These are phyloP conservation scores for Sporisorium sorghi DNA, from an alignment of 1,284 basidiomycete species.

Conservation along the genomic window DNA sequence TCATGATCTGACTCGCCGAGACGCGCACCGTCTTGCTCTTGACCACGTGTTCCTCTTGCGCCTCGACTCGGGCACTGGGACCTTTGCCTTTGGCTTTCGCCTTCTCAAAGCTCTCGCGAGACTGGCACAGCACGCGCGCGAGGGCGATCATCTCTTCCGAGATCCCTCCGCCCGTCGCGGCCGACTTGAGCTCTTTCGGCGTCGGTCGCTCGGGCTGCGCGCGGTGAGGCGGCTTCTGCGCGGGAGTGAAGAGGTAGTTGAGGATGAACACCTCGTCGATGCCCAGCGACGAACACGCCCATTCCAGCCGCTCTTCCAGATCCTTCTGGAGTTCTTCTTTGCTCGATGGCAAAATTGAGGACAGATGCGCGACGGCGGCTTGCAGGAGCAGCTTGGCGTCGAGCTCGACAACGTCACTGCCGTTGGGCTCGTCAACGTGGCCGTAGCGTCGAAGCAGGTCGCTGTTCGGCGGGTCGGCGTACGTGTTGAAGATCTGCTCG, in stretches of 20 bases:
- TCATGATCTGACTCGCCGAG: slow-evolving; percentile 34
- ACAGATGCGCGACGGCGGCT: slow-evolving; percentile 28
- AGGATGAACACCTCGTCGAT: slow-evolving; percentile 64
- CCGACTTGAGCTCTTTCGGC: slow-evolving; percentile 44
- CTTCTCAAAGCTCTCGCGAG: slow-evolving; percentile 77
- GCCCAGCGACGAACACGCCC: slow-evolving; percentile 58
- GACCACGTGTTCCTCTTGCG: slow-evolving; percentile 48
- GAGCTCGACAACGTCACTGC: slow-evolving; percentile 87
- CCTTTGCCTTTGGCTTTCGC: slow-evolving; percentile 78
- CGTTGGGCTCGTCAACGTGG: slow-evolving; percentile 90
- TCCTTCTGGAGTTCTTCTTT: slow-evolving; percentile 23
- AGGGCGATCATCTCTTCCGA: slow-evolving; percentile 80
- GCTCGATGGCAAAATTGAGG: slow-evolving; percentile 5
- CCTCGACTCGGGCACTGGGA: slow-evolving; percentile 79
- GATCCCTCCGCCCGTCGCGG: slow-evolving; percentile 72
- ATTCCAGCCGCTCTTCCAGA: slow-evolving; percentile 52
- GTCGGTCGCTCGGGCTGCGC: slow-evolving; percentile 35
- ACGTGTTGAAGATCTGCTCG: slow-evolving; percentile 94
- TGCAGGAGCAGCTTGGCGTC: slow-evolving; percentile 81
- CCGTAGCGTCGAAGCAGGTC: slow-evolving; percentile 93
- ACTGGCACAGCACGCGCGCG: slow-evolving; percentile 77
- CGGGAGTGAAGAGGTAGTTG: slow-evolving; percentile 59
- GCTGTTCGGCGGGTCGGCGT: slow-evolving; percentile 93
- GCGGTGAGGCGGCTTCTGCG: slow-evolving; percentile 42
- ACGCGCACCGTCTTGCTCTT: slow-evolving; percentile 14